Evolutionary conservation across 2,329 filamentous ascomycete species (phyloP).

Genomic region (Fusarium sp.): DNA sequence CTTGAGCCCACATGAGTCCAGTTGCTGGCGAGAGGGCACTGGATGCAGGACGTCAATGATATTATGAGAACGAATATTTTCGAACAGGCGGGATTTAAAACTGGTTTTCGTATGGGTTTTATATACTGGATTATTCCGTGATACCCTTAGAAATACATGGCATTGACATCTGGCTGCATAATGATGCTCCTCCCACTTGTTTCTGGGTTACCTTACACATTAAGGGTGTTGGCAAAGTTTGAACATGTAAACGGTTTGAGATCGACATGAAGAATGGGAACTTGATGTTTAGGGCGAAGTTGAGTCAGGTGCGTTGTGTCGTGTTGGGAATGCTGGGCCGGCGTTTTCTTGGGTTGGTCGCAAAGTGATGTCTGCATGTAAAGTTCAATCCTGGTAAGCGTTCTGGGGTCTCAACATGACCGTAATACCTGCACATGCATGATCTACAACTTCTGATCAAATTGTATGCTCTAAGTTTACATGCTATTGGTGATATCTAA

Average conservation of each 20-base stretch:
- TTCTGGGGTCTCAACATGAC: not conserved
- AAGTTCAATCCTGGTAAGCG: too few species aligned
- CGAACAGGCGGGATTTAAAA: not conserved
- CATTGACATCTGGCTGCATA: slow-evolving; percentile 15
- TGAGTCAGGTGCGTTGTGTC: too few species aligned
- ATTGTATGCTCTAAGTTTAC: not conserved
- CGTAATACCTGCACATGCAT: not conserved
- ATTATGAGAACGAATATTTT: slow-evolving; percentile 12
- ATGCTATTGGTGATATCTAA: too few species aligned
- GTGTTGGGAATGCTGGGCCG: too few species aligned
- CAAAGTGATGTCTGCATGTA: too few species aligned
- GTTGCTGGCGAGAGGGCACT: not conserved
- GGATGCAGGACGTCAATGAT: slow-evolving; percentile 1
- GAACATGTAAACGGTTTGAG: too few species aligned
- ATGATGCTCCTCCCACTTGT: not conserved
- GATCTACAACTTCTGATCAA: not conserved
- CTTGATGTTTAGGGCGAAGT: too few species aligned
- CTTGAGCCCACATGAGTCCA: slow-evolving; percentile 5
- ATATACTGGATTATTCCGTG: slow-evolving; percentile 22
- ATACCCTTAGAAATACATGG: slow-evolving; percentile 38
- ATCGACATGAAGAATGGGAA: too few species aligned
- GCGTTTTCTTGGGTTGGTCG: too few species aligned
- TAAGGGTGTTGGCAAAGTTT: not conserved
- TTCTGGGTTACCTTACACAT: not conserved
- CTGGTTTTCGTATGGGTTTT: not conserved